Percentiles rank a stretch among this genome's conserved stretches.
Conservation (phyloP, 2,329 filamentous ascomycete species). For the Scorias spongiosa region DNA sequence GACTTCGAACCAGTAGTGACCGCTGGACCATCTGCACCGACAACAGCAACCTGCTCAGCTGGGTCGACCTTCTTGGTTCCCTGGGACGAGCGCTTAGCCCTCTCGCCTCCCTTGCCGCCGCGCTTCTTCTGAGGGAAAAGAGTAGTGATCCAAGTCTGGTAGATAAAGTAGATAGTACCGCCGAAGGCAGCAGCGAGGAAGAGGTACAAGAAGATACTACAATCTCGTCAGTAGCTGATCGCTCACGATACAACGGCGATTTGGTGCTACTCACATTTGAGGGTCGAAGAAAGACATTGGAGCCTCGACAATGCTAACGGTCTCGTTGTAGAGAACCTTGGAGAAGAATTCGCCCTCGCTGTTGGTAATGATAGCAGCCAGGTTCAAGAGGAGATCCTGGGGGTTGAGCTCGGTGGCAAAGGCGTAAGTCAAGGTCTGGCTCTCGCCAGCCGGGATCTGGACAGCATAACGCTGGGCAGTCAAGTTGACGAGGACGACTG, state of each 20-base stretch:
- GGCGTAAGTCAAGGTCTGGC: slow-evolving; percentile 61
- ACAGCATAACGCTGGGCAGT: slow-evolving; percentile 61
- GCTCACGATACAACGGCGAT: not conserved
- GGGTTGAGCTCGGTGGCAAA: slow-evolving; percentile 88
- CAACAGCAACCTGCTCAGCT: slow-evolving; percentile 42
- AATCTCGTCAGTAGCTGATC: slow-evolving; percentile 2
- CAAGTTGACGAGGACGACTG: slow-evolving; percentile 64
- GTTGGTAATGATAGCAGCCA: slow-evolving; percentile 60
- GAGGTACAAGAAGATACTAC: slow-evolving; percentile 91
- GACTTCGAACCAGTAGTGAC: slow-evolving; percentile 55
- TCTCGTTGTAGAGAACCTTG: slow-evolving; percentile 63
- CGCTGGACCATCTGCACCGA: slow-evolving; percentile 55
- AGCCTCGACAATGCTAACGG: slow-evolving; percentile 75
- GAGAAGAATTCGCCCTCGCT: slow-evolving; percentile 56
- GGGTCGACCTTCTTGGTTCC: slow-evolving; percentile 54
- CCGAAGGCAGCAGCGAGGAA: slow-evolving; percentile 66
- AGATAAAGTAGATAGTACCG: slow-evolving; percentile 85
- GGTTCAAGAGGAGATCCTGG: slow-evolving; percentile 66
- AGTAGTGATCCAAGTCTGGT: slow-evolving; percentile 92
- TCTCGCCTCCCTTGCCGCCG: slow-evolving; percentile 48
- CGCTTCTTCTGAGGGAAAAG: slow-evolving; percentile 76
- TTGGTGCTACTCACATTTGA: slow-evolving; percentile 57
- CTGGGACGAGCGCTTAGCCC: slow-evolving; percentile 43
- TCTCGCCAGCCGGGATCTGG: slow-evolving; percentile 59
- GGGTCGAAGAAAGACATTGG: slow-evolving; percentile 87